Conservation (phyloP, 768 basidiomycete species). For the Mycena rosella region DNA sequence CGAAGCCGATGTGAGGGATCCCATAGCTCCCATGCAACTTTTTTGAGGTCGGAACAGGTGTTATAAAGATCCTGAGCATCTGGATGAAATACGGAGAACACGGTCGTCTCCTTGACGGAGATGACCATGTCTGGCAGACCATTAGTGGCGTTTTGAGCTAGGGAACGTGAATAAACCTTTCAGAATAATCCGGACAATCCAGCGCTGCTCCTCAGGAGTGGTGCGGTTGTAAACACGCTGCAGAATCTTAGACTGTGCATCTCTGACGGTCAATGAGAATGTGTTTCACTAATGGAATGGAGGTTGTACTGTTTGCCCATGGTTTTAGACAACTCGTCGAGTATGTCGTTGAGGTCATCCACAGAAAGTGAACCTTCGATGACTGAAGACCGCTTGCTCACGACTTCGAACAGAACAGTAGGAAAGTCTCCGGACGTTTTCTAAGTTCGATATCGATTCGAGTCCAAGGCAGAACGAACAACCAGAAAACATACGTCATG, state of each 20-base stretch:
- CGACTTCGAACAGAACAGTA: slow-evolving; percentile 86
- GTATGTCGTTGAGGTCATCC: slow-evolving; percentile 84
- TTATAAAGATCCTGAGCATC: slow-evolving; percentile 96
- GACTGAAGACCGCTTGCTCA: slow-evolving; percentile 86
- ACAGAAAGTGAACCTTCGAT: slow-evolving; percentile 81
- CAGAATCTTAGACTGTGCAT: slow-evolving; percentile 80
- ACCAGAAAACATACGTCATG: slow-evolving; percentile 62
- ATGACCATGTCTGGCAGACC: slow-evolving; percentile 82
- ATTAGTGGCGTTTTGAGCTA: slow-evolving; percentile 4
- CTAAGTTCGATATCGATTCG: slow-evolving; percentile 49
- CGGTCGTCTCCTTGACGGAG: slow-evolving; percentile 93
- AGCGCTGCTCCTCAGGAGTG: slow-evolving; percentile 91
- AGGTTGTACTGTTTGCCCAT: slow-evolving; percentile 79
- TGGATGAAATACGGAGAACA: slow-evolving; percentile 92
- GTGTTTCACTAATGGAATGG: not conserved
- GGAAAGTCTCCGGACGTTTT: slow-evolving; percentile 89
- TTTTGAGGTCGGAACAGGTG: slow-evolving; percentile 96
- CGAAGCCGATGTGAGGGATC: slow-evolving; percentile 78
- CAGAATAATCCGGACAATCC: slow-evolving; percentile 96
- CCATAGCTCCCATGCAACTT: slow-evolving; percentile 90
- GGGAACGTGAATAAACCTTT: slow-evolving; percentile 72
- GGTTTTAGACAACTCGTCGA: slow-evolving; percentile 82
- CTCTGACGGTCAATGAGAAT: slow-evolving; percentile 59
- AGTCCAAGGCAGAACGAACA: not conserved
- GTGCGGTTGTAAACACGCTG: slow-evolving; percentile 82